Evolutionary conservation across 768 basidiomycete species (phyloP).

Genomic region (Tulasnella calospora): DNA sequence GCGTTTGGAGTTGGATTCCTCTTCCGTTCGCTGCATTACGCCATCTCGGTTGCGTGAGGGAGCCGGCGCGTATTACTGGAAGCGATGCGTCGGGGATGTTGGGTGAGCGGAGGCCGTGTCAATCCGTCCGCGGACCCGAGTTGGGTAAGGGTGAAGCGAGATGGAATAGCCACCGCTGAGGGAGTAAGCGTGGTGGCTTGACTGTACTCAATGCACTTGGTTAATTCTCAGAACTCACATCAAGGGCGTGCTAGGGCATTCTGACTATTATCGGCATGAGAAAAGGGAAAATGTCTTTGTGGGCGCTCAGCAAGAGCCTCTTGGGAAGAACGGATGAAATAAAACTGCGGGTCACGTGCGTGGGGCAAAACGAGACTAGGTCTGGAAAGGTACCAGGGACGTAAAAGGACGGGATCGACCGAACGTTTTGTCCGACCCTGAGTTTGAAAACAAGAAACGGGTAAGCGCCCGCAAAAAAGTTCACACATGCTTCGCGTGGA

Average conservation of each 20-base stretch:
- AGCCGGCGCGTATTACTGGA: neutral
- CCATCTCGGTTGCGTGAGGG: neutral
- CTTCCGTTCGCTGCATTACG: neutral
- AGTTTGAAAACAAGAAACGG: neutral
- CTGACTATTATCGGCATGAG: neutral
- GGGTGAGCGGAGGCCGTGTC: neutral
- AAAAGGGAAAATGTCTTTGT: neutral
- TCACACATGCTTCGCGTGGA: neutral
- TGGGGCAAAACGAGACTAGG: neutral
- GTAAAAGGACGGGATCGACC: neutral
- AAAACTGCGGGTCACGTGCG: neutral
- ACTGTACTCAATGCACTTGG: neutral
- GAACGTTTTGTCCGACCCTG: neutral
- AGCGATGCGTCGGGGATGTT: neutral
- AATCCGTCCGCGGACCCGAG: neutral
- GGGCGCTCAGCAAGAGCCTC: neutral
- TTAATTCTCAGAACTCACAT: neutral
- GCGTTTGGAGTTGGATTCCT: neutral
- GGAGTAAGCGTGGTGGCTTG: neutral
- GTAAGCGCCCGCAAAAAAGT: conserved; percentile 7
- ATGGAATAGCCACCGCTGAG: neutral
- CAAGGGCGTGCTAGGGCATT: neutral
- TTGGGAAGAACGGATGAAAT: neutral
- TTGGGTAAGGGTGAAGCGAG: neutral
- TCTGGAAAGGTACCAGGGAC: neutral